Conservation (phyloP, 2,329 filamentous ascomycete species). For the Apiospora aurea region DNA sequence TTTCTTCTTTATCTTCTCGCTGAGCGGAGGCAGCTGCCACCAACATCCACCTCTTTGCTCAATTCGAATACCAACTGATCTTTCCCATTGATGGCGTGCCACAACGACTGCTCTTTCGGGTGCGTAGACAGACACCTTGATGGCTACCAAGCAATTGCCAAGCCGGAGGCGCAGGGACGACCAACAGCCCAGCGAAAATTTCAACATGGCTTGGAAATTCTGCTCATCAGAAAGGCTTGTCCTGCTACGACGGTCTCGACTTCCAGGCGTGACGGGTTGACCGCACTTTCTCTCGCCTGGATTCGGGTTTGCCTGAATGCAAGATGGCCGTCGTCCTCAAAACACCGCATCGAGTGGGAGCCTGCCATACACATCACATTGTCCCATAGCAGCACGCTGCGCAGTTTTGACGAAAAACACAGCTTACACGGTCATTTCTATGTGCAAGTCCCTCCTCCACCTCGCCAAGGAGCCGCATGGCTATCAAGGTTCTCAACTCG, state of each 20-base stretch:
- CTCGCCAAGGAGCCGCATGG: conserved; percentile 16
- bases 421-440: background rate
- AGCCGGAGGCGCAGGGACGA: background rate
- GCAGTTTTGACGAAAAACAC: too few species aligned
- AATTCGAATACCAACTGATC: too few species aligned
- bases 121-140: conserved; percentile 19
- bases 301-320: background rate
- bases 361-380: too few species aligned
- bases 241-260: background rate
- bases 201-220: background rate
- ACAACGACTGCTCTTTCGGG: too few species aligned
- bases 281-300: background rate
- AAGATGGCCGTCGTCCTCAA: background rate
- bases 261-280: background rate
- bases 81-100: too few species aligned
- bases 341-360: too few species aligned
- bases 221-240: too few species aligned
- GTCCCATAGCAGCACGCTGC: too few species aligned
- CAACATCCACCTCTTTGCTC: too few species aligned
- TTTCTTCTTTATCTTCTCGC: too few species aligned
- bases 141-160: conserved; percentile 25
- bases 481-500: conserved; percentile 20
- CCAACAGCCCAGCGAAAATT: background rate
- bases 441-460: background rate
- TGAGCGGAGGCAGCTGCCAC: too few species aligned